Percentiles rank a stretch among this genome's conserved stretches.
Evolutionary conservation across 2,329 filamentous ascomycete species (phyloP).

Genomic region (Madurella fahalii): DNA sequence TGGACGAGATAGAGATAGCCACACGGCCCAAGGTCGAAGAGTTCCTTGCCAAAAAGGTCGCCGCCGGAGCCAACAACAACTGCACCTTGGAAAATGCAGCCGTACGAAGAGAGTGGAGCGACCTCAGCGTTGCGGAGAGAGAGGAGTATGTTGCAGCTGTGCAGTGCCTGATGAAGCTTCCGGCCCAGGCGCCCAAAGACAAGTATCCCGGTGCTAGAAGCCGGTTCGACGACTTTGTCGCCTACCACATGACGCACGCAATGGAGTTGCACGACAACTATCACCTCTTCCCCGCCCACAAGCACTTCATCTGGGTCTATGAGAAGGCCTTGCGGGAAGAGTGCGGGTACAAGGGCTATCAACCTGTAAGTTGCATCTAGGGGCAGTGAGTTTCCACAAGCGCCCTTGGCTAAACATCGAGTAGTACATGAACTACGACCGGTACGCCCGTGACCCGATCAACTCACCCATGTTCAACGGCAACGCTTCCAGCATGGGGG

Average conservation of each 20-base stretch:
- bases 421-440: constrained; percentile 51
- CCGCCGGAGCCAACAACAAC: constrained; percentile 26
- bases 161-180: constrained; percentile 29
- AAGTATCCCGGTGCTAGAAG: constrained; percentile 27
- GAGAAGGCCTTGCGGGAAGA: constrained; percentile 34
- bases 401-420: not conserved
- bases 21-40: constrained; percentile 29
- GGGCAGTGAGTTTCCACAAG: not conserved
- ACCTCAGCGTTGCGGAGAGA: constrained; percentile 24
- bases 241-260: constrained; percentile 31
- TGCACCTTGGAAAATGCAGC: constrained; percentile 29
- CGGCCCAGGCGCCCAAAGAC: constrained; percentile 22
- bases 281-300: constrained; percentile 31
- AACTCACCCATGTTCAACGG: constrained; percentile 54
- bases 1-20: constrained; percentile 27
- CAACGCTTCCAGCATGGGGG: constrained; percentile 46
- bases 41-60: constrained; percentile 27
- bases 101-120: constrained; percentile 29
- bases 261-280: constrained; percentile 27
- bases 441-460: constrained; percentile 43
- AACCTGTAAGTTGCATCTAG: constrained; percentile 24
- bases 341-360: constrained; percentile 34
- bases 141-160: constrained; percentile 28
- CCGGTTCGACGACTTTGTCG: constrained; percentile 33
- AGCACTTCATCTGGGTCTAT: constrained; percentile 31